These are phyloP conservation scores for Metschnikowia proteae DNA, from an alignment of 805 yeast genomes.

Conservation along the genomic window DNA sequence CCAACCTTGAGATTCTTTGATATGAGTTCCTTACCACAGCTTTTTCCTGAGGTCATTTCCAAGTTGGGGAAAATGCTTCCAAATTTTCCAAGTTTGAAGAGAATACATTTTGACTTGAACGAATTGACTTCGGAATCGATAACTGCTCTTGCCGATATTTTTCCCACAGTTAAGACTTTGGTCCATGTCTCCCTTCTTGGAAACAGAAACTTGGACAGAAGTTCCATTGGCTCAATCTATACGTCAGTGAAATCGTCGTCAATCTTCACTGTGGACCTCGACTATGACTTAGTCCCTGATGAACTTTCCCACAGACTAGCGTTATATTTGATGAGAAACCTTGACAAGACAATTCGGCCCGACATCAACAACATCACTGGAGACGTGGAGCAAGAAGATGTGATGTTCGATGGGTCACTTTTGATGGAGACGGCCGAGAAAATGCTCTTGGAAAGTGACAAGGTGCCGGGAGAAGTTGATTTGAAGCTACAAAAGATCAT, in stretches of 20 bases:
- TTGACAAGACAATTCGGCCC: constrained; percentile 42
- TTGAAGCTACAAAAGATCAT: constrained; percentile 42
- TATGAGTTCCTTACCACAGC: constrained; percentile 48
- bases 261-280: constrained; percentile 51
- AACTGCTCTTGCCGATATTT: constrained; percentile 45
- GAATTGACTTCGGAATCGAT: constrained; percentile 45
- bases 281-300: constrained; percentile 50
- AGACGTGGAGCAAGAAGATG: constrained; percentile 48
- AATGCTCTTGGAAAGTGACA: constrained; percentile 40
- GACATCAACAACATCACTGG: constrained; percentile 21
- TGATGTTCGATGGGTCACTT: constrained; percentile 72
- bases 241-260: constrained; percentile 46
- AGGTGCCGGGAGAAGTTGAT: constrained; percentile 26
- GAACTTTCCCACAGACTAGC: constrained; percentile 53
- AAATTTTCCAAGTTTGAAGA: constrained; percentile 39
- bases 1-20: constrained; percentile 47
- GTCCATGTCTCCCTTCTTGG: constrained; percentile 55
- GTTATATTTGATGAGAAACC: constrained; percentile 53
- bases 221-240: constrained; percentile 48
- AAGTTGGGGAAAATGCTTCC: constrained; percentile 45
- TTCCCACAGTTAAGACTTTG: constrained; percentile 45
- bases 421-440: constrained; percentile 72
- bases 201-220: constrained; percentile 41
- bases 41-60: constrained; percentile 50
- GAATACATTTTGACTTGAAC: constrained; percentile 54